Base-by-base conservation (phyloP, 495 filamentous ascomycete genomes). In the Penicillium nucicola region DNA sequence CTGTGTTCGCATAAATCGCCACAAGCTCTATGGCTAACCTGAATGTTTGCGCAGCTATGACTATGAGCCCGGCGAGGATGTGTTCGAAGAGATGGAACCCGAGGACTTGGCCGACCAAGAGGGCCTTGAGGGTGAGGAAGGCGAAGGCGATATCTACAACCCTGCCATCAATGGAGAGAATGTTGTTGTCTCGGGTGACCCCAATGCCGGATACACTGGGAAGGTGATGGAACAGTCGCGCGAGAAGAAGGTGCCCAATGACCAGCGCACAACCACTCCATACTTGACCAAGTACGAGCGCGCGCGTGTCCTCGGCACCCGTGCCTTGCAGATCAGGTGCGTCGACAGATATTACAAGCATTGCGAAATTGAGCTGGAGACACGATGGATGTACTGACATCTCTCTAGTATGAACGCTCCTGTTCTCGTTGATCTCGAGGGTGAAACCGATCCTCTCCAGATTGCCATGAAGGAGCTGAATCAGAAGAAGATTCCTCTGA, bases 221-320 rank as follows among this genome's bases (percentile, higher is more conserved):
- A 71, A 71, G 51, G 74, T 77, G 55, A 78, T 84, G 57, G 75
- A 77, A 61, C 85, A 83, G 55, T 68, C 83, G 53, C 89, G 89
- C 65, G 87, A 90, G 66, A 97, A 93, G 78, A 92, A 88, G 72
- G 88, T 98, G 36, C 81, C 90, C 25, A 86, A 89, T 55, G 90
- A 95, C 45, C 79, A 93, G 75, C 83, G 93, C 56, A 85, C 81
- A 6, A 97, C 95, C 1, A 98, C 93, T 36, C 95, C 93, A 5
- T 98, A 96, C 77, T 95, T 98, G 91, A 98, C 93, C 58, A 98
- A 98, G 74, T 98, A 98, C 72, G 93, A 98, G 80, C 80, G 84
- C 59, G 93, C 93, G 42, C 84, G 93, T 58, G 88, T 98, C 48
- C 75, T 98, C 48, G 93, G 93, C 39, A 97, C 92, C 41, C 77